phyloP scores from a whole-genome alignment of 345 rosid genomes.

The Citrus glauca region DNA sequence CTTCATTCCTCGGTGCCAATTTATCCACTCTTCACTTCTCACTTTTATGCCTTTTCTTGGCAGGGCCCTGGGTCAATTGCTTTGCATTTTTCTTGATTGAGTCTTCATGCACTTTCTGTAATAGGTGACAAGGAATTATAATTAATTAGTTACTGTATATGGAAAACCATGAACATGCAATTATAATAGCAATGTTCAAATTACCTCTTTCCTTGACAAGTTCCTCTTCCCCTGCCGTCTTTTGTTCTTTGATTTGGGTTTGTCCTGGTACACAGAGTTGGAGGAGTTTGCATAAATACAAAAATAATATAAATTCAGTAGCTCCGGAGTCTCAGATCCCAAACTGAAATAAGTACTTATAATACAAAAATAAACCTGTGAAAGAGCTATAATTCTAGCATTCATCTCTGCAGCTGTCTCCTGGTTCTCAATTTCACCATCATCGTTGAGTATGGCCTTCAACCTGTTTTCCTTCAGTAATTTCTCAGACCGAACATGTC shows the following conservation, averaged over 20 bases:
- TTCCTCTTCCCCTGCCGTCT: conserved; percentile 36
- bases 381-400: conserved; percentile 42
- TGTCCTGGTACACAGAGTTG: conserved; percentile 19
- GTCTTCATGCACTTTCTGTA: conserved; percentile 24
- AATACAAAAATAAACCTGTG: conserved; percentile 31
- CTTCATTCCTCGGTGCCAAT: not conserved
- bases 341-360: not conserved
- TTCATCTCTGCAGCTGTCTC: conserved; percentile 56
- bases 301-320: not conserved
- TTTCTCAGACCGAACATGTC: conserved; percentile 66
- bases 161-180: not conserved
- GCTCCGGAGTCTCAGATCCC: not conserved
- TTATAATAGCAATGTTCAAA: not conserved
- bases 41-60: conserved; percentile 39
- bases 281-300: not conserved
- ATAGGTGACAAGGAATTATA: not conserved
- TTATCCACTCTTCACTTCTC: conserved; percentile 8
- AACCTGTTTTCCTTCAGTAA: conserved; percentile 58
- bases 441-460: conserved; percentile 53
- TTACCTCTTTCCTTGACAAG: conserved; percentile 34
- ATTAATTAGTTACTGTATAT: not conserved
- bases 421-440: conserved; percentile 67
- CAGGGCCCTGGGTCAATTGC: conserved; percentile 15
- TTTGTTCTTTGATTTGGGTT: conserved; percentile 31
- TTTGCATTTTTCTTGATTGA: conserved; percentile 18